Percentiles rank a stretch among this genome's conserved stretches.
phyloP scores from a whole-genome alignment of 1,284 basidiomycete genomes.

The Laetiporus sulphureus region DNA sequence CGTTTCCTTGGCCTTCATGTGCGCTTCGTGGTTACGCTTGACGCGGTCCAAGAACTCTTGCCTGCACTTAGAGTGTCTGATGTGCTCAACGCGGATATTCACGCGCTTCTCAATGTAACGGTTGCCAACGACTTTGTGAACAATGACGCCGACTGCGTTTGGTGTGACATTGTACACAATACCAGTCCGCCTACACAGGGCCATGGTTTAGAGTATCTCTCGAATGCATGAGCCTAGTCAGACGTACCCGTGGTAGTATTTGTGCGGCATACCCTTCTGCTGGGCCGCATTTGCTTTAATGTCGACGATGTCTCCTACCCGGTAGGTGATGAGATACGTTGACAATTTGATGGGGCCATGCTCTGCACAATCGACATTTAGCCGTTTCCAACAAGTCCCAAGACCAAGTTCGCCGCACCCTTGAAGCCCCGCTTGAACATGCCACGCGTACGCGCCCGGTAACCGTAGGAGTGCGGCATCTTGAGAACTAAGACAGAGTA shows the following conservation, averaged over 20 bases:
- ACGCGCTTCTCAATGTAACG: slow-evolving; percentile 99
- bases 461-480: slow-evolving; percentile 99
- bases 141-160: slow-evolving; percentile 92
- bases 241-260: slow-evolving; percentile 85
- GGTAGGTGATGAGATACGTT: slow-evolving; percentile 91
- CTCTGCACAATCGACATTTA: slow-evolving; percentile 43
- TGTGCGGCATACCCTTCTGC: slow-evolving; percentile 99
- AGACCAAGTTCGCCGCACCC: slow-evolving; percentile 44
- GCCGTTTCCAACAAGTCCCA: slow-evolving; percentile 8
- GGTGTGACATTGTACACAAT: slow-evolving; percentile 99
- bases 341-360: slow-evolving; percentile 89
- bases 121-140: slow-evolving; percentile 98
- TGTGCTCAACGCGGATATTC: slow-evolving; percentile 98
- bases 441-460: slow-evolving; percentile 98
- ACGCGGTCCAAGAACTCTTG: slow-evolving; percentile 98
- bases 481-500: slow-evolving; percentile 44
- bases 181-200: slow-evolving; percentile 73
- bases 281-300: slow-evolving; percentile 99
- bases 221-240: not conserved
- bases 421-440: slow-evolving; percentile 99
- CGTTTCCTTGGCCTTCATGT: slow-evolving; percentile 81
- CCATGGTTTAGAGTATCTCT: slow-evolving; percentile 1
- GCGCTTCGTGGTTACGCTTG: slow-evolving; percentile 85
- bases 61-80: slow-evolving; percentile 97
- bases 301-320: slow-evolving; percentile 98